Evolutionary conservation across 495 filamentous ascomycete genomes (phyloP), one percentile per base, ranked within the genome.

Genomic region (Daldinia loculata): DNA sequence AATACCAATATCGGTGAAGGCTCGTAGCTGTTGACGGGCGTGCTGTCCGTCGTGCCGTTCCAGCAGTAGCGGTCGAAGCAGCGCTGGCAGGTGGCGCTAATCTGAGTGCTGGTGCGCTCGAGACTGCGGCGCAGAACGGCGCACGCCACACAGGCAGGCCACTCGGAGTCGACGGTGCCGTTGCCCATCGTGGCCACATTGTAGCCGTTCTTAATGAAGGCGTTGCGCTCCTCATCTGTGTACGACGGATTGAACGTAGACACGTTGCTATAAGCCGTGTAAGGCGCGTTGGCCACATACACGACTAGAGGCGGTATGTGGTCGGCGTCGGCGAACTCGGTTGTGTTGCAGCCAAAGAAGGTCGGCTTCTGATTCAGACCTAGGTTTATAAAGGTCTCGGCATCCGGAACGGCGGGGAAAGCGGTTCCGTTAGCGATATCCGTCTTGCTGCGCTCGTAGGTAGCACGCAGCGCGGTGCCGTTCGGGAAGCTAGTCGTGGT

Each of bases 51-150:
- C 7, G 85, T 91, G 5, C 94, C 94, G 74, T 95, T 84, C 94
- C 95, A 98, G 86, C 95, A 98, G 80, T 96, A 97, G 29, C 84
- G 75, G 41, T 82, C 66, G 76, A 98, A 97, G 80, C 95, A 98
- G 45, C 83, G 71, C 29, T 76, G 83, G 78, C 95, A 98, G 14
- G 85, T 86, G 11, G 84, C 81, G 0, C 92, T 92, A 0, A 92
- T 84, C 9, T 71, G 39, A 6, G 87, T 89, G 2, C 83, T 82
- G 2, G 89, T 94, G 45, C 92, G 85, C 61, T 89, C 85, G 63
- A 93, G 85, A 53, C 89, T 91, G 32, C 94, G 83, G 50, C 83
- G 86, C n/a, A 98, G 81, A n/a, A 96, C 88, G 2, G 94, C 95
- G 75, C 95, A 98, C 6, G 90, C 94, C 4, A 97, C 89, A 70